Percentiles rank a stretch among this genome's conserved stretches.
Conservation (phyloP, 345 rosid species). For the Eucalyptus virginea region DNA sequence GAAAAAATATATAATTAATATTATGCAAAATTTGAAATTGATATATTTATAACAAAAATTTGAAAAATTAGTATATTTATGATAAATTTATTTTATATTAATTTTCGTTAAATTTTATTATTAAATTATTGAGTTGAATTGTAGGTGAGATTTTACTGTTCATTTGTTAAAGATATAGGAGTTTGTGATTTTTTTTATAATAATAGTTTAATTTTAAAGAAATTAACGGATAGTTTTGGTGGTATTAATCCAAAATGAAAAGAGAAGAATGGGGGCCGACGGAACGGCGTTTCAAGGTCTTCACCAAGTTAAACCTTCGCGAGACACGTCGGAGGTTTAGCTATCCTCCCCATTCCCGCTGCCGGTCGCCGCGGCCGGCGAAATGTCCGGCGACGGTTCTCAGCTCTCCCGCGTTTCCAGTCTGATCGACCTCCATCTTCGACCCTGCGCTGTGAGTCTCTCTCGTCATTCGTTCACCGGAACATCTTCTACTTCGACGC, state of each 20-base stretch:
- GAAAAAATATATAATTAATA: too few relatives aligned
- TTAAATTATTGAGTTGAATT: too few relatives aligned
- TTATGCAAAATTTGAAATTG: accelerated
- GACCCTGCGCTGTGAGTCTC: conserved; percentile 18
- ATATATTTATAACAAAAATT: too few relatives aligned
- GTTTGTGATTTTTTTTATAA: too few relatives aligned
- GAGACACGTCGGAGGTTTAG: background rate
- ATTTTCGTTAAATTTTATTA: too few relatives aligned
- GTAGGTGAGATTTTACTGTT: too few relatives aligned
- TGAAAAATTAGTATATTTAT: too few relatives aligned
- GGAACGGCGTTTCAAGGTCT: background rate
- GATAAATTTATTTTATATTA: too few relatives aligned
- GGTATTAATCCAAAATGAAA: too few relatives aligned
- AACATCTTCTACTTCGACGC: background rate
- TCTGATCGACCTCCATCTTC: conserved; percentile 27
- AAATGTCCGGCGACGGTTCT: conserved; percentile 14
- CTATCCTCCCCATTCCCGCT: background rate
- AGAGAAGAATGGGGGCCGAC: background rate
- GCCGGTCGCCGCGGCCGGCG: background rate
- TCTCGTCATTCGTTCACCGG: background rate
- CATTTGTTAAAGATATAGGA: too few relatives aligned
- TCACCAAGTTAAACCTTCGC: background rate
- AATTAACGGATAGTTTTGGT: too few relatives aligned
- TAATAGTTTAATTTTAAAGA: too few relatives aligned
- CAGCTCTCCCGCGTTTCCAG: conserved; percentile 16